Evolutionary conservation across 164 flowering plant genomes (phyloP).

Genomic region (Vitis amurensis): DNA sequence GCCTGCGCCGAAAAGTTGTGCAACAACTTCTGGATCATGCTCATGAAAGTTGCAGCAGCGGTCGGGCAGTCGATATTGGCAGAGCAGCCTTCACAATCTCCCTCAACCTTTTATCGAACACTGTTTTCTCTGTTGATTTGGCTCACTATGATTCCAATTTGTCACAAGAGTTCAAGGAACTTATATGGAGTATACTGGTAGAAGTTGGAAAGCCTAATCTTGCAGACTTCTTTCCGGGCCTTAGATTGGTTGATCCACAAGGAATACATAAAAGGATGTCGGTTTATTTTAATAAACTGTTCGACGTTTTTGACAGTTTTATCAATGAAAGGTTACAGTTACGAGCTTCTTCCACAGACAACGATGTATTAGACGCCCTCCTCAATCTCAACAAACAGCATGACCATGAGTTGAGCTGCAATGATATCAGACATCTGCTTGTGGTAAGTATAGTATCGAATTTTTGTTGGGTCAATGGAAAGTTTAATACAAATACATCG

Average conservation of each 20-base stretch:
- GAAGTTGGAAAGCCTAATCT: slow-evolving; percentile 26
- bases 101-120: slow-evolving; percentile 30
- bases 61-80: slow-evolving; percentile 22
- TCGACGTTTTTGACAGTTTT: slow-evolving; percentile 17
- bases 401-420: slow-evolving; percentile 4
- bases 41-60: neutral
- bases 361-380: slow-evolving; percentile 23
- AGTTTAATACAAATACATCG: too few relatives aligned
- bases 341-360: neutral
- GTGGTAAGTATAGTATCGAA: neutral
- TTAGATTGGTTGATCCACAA: slow-evolving; percentile 29
- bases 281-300: slow-evolving; percentile 1
- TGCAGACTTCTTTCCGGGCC: slow-evolving; percentile 27
- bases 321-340: slow-evolving; percentile 16
- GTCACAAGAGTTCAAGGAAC: slow-evolving; percentile 23
- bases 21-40: slow-evolving; percentile 22
- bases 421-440: slow-evolving; percentile 4
- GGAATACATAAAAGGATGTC: slow-evolving; percentile 14
- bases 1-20: slow-evolving; percentile 20
- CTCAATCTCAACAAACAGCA: slow-evolving; percentile 16
- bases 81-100: slow-evolving; percentile 19
- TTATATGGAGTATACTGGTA: slow-evolving; percentile 16
- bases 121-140: slow-evolving; percentile 33
- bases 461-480: too few relatives aligned
- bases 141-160: slow-evolving; percentile 11